Percentiles rank a stretch among this genome's conserved stretches.
phyloP scores from a whole-genome alignment of 306 rosid genomes.

The Medicago lupulina region DNA sequence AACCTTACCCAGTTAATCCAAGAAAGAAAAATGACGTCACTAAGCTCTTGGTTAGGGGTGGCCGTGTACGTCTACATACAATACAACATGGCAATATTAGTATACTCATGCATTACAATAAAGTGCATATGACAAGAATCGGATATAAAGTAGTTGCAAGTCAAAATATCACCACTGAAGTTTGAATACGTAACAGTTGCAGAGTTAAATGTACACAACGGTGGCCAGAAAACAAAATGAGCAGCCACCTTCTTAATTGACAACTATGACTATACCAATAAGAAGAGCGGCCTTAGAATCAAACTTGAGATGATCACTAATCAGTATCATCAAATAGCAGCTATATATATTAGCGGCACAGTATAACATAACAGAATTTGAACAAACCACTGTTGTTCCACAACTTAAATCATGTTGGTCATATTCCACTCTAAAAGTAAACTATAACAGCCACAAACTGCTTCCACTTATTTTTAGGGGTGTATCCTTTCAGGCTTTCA shows the following conservation, averaged over 20 bases:
- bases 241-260: background rate
- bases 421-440: no score
- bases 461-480: no score
- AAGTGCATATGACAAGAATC: background rate
- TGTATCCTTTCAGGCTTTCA: no score
- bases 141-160: background rate
- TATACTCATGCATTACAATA: slow-evolving; percentile 18
- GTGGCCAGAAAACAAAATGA: slow-evolving; percentile 27
- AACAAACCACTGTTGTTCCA: background rate
- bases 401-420: no score
- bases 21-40: slow-evolving; percentile 77
- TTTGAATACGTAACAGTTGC: slow-evolving; percentile 14
- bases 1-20: slow-evolving; percentile 90
- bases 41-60: slow-evolving; percentile 69
- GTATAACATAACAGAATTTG: background rate
- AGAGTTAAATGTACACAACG: slow-evolving; percentile 17
- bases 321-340: background rate
- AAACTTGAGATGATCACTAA: slow-evolving; percentile 4
- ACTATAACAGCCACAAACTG: no score
- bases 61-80: slow-evolving; percentile 73
- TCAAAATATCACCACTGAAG: slow-evolving; percentile 17
- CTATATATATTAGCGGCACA: background rate
- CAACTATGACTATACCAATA: background rate
- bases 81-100: slow-evolving; percentile 32
- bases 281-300: slow-evolving; percentile 19